Percentiles rank a stretch among this genome's conserved stretches.
Conservation (phyloP, 1,284 basidiomycete species). For the Meripilus lineatus region DNA sequence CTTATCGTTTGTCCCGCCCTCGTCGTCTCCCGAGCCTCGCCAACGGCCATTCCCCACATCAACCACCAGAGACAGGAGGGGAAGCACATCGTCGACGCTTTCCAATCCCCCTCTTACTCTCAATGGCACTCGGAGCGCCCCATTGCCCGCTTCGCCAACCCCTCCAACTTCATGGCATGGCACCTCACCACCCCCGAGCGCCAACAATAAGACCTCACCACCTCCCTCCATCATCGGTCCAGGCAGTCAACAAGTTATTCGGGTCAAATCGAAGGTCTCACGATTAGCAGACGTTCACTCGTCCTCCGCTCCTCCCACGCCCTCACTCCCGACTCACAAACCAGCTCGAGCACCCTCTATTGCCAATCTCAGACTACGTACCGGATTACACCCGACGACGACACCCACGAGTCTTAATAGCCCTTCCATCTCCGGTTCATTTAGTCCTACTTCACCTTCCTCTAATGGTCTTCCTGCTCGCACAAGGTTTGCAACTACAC, state of each 20-base stretch:
- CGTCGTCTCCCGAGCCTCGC: slow-evolving; percentile 17
- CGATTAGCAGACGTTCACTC: slow-evolving; percentile 17
- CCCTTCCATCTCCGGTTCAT: too few relatives aligned
- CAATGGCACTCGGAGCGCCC: too few relatives aligned
- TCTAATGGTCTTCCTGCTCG: slow-evolving; percentile 15
- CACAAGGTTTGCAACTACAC: slow-evolving; percentile 19
- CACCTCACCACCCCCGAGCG: slow-evolving; percentile 13
- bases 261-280: slow-evolving; percentile 27
- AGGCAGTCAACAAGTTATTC: slow-evolving; percentile 14
- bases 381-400: slow-evolving; percentile 17
- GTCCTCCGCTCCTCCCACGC: slow-evolving; percentile 16
- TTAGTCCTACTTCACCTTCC: slow-evolving; percentile 16
- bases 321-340: slow-evolving; percentile 16
- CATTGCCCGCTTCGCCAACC: not conserved
- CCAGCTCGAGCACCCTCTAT: slow-evolving; percentile 24
- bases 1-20: slow-evolving; percentile 11
- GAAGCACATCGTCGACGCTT: slow-evolving; percentile 23
- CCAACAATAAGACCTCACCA: not conserved
- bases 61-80: slow-evolving; percentile 14
- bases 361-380: slow-evolving; percentile 22
- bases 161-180: slow-evolving; percentile 7
- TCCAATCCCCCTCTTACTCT: slow-evolving; percentile 2
- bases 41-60: slow-evolving; percentile 7
- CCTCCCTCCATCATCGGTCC: slow-evolving; percentile 5
- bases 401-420: too few relatives aligned